Evolutionary conservation across 345 rosid genomes (phyloP).

Genomic region (Eucalyptus camaldulensis): DNA sequence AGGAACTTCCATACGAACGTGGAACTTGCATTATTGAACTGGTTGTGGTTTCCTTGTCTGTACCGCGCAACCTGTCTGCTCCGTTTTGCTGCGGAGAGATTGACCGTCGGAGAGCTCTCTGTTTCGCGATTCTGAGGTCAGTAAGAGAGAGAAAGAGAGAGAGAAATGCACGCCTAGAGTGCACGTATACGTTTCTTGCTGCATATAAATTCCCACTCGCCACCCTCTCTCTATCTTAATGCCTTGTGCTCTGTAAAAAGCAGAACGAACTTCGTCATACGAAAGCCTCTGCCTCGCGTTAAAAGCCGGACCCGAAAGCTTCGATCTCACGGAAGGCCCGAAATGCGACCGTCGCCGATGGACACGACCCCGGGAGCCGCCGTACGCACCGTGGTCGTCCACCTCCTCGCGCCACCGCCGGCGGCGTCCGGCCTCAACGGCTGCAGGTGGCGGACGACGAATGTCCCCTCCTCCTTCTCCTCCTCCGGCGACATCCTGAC

Average conservation of each 20-base stretch:
- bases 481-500: conserved; percentile 37
- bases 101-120: neutral
- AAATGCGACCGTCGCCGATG: neutral
- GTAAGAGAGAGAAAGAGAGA: neutral
- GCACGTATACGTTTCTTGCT: neutral
- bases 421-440: conserved; percentile 11
- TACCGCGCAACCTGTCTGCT: neutral
- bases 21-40: neutral
- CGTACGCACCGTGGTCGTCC: neutral
- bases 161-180: neutral
- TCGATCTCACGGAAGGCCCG: neutral
- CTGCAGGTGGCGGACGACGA: conserved; percentile 17
- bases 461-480: neutral
- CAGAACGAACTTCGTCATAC: neutral
- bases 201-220: neutral
- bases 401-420: conserved; percentile 1
- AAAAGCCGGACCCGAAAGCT: neutral
- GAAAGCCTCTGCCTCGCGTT: neutral
- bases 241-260: neutral
- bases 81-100: neutral
- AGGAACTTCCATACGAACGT: neutral
- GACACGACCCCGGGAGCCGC: neutral
- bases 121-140: neutral
- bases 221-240: neutral
- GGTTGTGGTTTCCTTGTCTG: neutral